Conservation (phyloP, 805 yeast species). For the Yamadazyma akitaensis region DNA sequence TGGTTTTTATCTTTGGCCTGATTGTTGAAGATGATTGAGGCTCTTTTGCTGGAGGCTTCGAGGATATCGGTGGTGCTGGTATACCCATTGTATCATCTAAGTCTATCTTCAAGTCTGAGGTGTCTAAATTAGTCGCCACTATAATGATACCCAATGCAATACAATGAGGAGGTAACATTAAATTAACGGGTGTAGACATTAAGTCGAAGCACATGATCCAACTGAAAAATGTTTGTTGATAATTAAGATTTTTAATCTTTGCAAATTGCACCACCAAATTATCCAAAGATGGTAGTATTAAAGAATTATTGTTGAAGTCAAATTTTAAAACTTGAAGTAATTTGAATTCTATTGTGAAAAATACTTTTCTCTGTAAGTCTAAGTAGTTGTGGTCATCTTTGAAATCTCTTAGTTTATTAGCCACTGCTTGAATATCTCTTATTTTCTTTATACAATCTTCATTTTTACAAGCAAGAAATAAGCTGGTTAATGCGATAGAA, state of each 20-base stretch:
- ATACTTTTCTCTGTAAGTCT: constrained; percentile 55
- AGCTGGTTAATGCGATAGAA: constrained; percentile 65
- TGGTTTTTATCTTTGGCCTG: constrained; percentile 26
- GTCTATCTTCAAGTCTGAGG: constrained; percentile 22
- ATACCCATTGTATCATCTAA: constrained; percentile 6
- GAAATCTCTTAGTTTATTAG: constrained; percentile 39
- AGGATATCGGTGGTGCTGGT: constrained; percentile 1
- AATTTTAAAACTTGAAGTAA: constrained; percentile 74
- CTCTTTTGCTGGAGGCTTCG: constrained; percentile 7
- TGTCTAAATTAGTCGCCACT: constrained; percentile 52
- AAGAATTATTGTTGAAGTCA: constrained; percentile 67
- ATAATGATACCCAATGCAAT: constrained; percentile 67
- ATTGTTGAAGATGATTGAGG: background rate
- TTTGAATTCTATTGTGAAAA: constrained; percentile 64
- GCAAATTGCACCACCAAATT: constrained; percentile 60
- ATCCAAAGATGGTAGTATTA: constrained; percentile 46
- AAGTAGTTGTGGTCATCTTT: constrained; percentile 24
- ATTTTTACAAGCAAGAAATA: constrained; percentile 70
- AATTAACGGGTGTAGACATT: constrained; percentile 61
- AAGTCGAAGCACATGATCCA: constrained; percentile 81
- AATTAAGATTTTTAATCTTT: constrained; percentile 45
- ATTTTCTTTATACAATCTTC: constrained; percentile 82
- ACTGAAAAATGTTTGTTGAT: constrained; percentile 50
- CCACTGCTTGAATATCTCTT: constrained; percentile 55
- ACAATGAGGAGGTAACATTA: constrained; percentile 72